Evolutionary conservation across 306 rosid genomes (phyloP).

Genomic region (Cucurbita maxima): DNA sequence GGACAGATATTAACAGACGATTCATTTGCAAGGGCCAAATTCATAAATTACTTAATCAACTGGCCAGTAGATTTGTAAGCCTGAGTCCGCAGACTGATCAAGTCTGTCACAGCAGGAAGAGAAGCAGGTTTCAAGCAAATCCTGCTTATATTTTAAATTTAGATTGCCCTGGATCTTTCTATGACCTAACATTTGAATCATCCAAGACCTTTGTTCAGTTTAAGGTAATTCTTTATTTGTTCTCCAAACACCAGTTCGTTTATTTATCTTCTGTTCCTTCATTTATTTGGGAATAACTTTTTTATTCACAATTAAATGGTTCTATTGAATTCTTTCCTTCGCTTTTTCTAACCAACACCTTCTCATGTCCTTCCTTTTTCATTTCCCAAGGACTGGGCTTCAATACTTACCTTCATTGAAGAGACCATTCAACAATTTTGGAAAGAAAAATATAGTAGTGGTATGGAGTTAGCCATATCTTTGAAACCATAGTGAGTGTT

Average conservation of each 20-base stretch:
- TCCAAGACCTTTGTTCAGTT: conserved; percentile 73
- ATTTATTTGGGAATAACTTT: background rate
- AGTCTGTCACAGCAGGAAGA: conserved; percentile 40
- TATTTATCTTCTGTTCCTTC: background rate
- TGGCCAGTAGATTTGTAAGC: conserved; percentile 47
- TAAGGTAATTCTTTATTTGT: conserved; percentile 42
- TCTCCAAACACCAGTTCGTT: background rate
- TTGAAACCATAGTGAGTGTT: conserved; percentile 1
- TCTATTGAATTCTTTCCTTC: background rate
- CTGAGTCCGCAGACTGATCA: conserved; percentile 23
- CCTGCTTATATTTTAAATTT: conserved; percentile 69
- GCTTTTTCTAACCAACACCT: background rate
- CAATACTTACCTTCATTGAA: conserved; percentile 40
- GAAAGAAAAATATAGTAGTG: conserved; percentile 29
- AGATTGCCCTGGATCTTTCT: conserved; percentile 57
- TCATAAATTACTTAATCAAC: conserved; percentile 69
- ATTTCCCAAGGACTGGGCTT: conserved; percentile 55
- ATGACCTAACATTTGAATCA: conserved; percentile 69
- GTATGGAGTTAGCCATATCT: conserved; percentile 28
- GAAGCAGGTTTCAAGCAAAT: conserved; percentile 46
- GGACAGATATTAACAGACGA: conserved; percentile 68
- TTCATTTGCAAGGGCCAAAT: conserved; percentile 78
- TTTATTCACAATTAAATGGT: background rate
- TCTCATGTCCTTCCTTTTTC: background rate
- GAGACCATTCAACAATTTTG: conserved; percentile 43